Conservation (phyloP, 306 rosid genomes). For the Astragalus membranaceus region DNA sequence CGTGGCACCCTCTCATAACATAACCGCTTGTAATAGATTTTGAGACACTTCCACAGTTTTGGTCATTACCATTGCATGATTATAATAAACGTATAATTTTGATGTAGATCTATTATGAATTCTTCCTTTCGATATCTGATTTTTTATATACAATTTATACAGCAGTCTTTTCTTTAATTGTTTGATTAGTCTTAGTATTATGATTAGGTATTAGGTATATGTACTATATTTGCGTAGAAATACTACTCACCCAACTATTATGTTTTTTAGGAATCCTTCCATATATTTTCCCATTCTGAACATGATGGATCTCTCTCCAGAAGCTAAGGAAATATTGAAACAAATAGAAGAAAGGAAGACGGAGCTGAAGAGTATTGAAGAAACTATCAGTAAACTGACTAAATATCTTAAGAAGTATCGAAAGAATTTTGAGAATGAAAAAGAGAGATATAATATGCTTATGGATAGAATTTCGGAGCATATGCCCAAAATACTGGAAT, state of each 20-base stretch:
- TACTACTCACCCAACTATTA: not conserved
- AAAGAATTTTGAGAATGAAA: conserved; percentile 4
- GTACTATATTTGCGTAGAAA: not conserved
- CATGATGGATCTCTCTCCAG: not conserved
- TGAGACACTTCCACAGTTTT: too few relatives aligned
- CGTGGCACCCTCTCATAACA: too few relatives aligned
- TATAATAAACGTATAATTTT: not conserved
- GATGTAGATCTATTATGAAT: not conserved
- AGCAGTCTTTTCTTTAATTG: not conserved
- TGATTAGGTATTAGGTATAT: not conserved
- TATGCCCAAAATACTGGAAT: not conserved
- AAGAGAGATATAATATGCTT: not conserved
- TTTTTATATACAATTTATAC: not conserved
- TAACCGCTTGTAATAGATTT: too few relatives aligned
- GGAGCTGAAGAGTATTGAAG: not conserved
- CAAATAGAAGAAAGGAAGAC: conserved; percentile 14
- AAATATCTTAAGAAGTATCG: not conserved
- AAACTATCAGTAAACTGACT: not conserved
- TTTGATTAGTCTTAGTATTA: not conserved
- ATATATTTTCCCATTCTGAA: conserved; percentile 36
- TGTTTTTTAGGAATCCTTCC: conserved; percentile 33
- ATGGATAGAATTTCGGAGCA: not conserved
- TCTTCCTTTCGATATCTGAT: not conserved
- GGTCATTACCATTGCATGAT: too few relatives aligned
- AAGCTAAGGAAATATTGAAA: not conserved